Percentiles rank a stretch among this genome's conserved stretches.
Conservation (phyloP, 163 green algal species). For the Trebouxiophyceae sp. region DNA sequence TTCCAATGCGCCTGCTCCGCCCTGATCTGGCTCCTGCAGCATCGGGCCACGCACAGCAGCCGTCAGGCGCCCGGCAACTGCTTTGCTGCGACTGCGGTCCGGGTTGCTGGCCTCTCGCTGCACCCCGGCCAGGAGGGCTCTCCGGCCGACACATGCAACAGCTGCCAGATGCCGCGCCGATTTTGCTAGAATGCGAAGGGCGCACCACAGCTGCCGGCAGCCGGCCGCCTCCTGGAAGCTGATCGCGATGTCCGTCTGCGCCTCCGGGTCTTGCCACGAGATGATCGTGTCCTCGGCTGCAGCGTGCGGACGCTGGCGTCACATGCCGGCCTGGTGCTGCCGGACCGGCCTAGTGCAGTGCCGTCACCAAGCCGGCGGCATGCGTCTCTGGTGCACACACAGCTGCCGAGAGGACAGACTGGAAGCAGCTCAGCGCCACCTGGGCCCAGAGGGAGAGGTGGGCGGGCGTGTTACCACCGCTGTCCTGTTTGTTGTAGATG, state of each 20-base stretch:
- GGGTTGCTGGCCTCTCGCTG: no score
- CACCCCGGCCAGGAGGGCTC: background rate
- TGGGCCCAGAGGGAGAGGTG: background rate
- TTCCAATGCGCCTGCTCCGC: constrained; percentile 25
- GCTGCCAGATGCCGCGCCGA: background rate
- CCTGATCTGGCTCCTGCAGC: constrained; percentile 39
- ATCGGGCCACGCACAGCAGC: no score
- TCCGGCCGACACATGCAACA: background rate
- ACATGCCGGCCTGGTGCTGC: background rate
- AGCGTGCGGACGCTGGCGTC: background rate
- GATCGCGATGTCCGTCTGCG: constrained; percentile 88
- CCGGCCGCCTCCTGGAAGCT: constrained; percentile 86
- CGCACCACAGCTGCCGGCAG: constrained; percentile 80
- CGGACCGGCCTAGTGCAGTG: background rate
- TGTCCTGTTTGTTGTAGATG: constrained; percentile 79
- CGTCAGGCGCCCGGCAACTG: no score
- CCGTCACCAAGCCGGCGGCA: no score
- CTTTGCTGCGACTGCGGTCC: background rate
- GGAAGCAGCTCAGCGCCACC: background rate
- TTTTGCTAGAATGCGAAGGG: background rate
- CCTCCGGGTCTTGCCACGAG: constrained; percentile 84
- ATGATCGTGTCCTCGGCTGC: constrained; percentile 92
- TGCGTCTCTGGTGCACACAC: background rate
- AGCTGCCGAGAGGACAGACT: background rate
- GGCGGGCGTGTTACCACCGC: constrained; percentile 25